Evolutionary conservation across 1,284 basidiomycete genomes (phyloP).

Genomic region (Porodaedalea pini): DNA sequence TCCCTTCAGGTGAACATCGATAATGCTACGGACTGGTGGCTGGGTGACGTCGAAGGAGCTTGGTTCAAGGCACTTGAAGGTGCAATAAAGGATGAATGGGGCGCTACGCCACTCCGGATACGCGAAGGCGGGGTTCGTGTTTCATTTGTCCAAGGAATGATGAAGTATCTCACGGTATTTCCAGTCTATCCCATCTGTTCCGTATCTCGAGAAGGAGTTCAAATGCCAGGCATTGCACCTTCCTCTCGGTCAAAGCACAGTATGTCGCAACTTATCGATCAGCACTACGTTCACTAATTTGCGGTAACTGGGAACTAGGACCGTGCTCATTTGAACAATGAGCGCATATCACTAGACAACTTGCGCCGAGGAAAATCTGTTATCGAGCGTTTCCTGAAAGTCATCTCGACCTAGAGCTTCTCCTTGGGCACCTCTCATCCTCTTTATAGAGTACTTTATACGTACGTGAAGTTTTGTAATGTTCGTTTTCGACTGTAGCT

Average conservation of each 20-base stretch:
- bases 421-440: too few species aligned
- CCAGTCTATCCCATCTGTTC: constrained; percentile 87
- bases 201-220: constrained; percentile 90
- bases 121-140: constrained; percentile 82
- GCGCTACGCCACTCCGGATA: constrained; percentile 78
- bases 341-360: constrained; percentile 76
- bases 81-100: constrained; percentile 85
- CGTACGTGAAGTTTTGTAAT: too few species aligned
- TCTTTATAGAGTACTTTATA: too few species aligned
- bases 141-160: constrained; percentile 9
- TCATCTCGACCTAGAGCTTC: constrained; percentile 28
- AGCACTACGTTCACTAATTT: not conserved
- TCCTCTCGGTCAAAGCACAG: constrained; percentile 83
- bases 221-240: constrained; percentile 80
- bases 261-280: constrained; percentile 34
- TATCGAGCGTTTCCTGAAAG: constrained; percentile 63
- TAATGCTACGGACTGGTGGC: constrained; percentile 94
- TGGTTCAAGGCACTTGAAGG: constrained; percentile 84
- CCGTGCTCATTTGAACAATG: constrained; percentile 84
- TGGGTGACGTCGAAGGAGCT: constrained; percentile 76
- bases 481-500: too few species aligned
- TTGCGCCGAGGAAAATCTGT: constrained; percentile 72
- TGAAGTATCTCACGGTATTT: constrained; percentile 20
- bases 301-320: constrained; percentile 43
- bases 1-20: constrained; percentile 65